These are phyloP conservation scores for Helianthus annuus DNA, from an alignment of 129 eudicot species.

Conservation along the genomic window HanXRQr2.0-SUNRISE NC_035447.2:60738761-60739260, in stretches of 20 bases:
- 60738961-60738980: slow-evolving; percentile 25
- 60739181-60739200: slow-evolving; percentile 51
- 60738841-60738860: slow-evolving; percentile 28
- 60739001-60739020: background rate
- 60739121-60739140: slow-evolving; percentile 50
- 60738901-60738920: background rate
- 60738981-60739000: slow-evolving; percentile 25
- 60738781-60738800: background rate
- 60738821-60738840: slow-evolving; percentile 19
- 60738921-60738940: background rate
- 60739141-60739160: slow-evolving; percentile 53
- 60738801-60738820: slow-evolving; percentile 3
- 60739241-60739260: slow-evolving; percentile 36
- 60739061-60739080: background rate
- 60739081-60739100: slow-evolving; percentile 38
- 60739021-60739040: background rate
- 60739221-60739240: slow-evolving; percentile 37
- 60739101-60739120: slow-evolving; percentile 43
- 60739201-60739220: slow-evolving; percentile 54
- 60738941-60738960: background rate
- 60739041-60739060: background rate
- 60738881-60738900: background rate
- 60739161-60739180: slow-evolving; percentile 39
- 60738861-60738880: slow-evolving; percentile 27
- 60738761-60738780: background rate